Conservation (phyloP, 257 asterid genomes). For the Sherardia arvensis region DNA sequence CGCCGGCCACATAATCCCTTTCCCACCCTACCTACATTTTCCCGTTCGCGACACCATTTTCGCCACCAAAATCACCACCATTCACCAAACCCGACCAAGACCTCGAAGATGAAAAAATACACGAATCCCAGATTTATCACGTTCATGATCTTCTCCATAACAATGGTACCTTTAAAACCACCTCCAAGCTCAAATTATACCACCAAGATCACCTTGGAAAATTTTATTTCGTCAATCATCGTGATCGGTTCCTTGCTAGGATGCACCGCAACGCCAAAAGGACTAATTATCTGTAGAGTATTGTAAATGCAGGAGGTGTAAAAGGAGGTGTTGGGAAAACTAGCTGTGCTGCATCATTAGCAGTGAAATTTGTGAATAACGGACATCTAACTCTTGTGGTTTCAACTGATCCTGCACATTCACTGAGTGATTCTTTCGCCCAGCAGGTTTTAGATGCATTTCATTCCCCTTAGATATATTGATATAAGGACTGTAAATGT, state of each 20-base stretch:
- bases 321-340: too few species aligned
- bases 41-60: conserved; percentile 42
- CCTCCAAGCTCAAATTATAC: conserved; percentile 37
- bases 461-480: too few species aligned
- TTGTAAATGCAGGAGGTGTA: too few species aligned
- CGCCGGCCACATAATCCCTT: conserved; percentile 65
- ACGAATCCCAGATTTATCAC: background rate
- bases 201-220: conserved; percentile 53
- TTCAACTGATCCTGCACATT: too few species aligned
- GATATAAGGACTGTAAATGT: too few species aligned
- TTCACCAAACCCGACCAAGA: conserved; percentile 4
- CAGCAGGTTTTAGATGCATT: too few species aligned
- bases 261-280: conserved; percentile 49
- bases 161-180: conserved; percentile 12
- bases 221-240: conserved; percentile 42
- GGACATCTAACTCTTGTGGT: too few species aligned
- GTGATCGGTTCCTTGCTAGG: conserved; percentile 52
- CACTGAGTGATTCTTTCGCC: too few species aligned
- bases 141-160: background rate
- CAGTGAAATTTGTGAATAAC: too few species aligned
- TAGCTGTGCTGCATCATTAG: too few species aligned
- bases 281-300: too few species aligned
- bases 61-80: conserved; percentile 8
- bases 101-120: background rate
- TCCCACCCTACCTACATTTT: conserved; percentile 56